Percentiles rank a stretch among this genome's conserved stretches.
phyloP scores from a whole-genome alignment of 371 early-diverging fungal species.

The Apophysomyces variabilis region DNA sequence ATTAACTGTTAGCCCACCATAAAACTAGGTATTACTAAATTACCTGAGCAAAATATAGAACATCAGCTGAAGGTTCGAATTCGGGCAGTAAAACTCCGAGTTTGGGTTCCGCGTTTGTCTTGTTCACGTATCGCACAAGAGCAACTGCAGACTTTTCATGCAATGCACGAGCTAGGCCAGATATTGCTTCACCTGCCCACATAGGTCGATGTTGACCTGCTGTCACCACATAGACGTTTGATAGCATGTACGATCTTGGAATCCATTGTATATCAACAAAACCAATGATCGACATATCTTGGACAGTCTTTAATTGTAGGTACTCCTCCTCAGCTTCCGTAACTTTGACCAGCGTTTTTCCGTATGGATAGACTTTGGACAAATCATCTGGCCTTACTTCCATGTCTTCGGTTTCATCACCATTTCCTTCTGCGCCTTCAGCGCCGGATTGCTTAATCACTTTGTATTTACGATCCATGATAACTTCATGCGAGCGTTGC shows the following conservation, averaged over 20 bases:
- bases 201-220: constrained; percentile 25
- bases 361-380: constrained; percentile 70
- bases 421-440: constrained; percentile 30
- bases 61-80: constrained; percentile 47
- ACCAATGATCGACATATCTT: constrained; percentile 66
- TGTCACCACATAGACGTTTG: constrained; percentile 56
- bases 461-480: constrained; percentile 44
- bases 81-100: constrained; percentile 67
- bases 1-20: background rate
- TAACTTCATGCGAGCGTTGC: constrained; percentile 52
- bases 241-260: constrained; percentile 60
- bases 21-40: background rate
- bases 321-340: constrained; percentile 62
- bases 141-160: constrained; percentile 54
- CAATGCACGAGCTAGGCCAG: constrained; percentile 61
- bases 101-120: constrained; percentile 59
- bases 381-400: constrained; percentile 54
- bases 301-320: constrained; percentile 56
- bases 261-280: constrained; percentile 59
- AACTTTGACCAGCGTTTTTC: constrained; percentile 70
- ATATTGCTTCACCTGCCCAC: constrained; percentile 46
- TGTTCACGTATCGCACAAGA: constrained; percentile 67
- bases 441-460: constrained; percentile 24
- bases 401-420: constrained; percentile 19
- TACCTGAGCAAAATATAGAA: constrained; percentile 66